Evolutionary conservation across 106 monocot species (phyloP).

Genomic region (Acanthochlamys bracteata): DNA sequence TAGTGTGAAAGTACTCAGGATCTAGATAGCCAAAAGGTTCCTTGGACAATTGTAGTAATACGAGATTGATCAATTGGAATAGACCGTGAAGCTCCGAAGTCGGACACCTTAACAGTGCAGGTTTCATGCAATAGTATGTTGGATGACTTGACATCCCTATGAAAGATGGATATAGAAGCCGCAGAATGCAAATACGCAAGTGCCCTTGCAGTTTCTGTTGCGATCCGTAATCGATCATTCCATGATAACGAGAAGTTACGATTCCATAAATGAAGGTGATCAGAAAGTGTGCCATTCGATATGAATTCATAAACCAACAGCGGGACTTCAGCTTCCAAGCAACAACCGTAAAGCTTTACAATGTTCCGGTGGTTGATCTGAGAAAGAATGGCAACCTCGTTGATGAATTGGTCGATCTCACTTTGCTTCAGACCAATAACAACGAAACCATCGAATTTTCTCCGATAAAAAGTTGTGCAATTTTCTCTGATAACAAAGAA

Average conservation of each 20-base stretch:
- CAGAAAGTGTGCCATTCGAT: neutral
- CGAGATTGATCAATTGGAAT: too few species aligned
- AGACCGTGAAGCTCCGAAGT: constrained; percentile 6
- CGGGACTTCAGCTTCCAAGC: constrained; percentile 1
- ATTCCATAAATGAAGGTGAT: neutral
- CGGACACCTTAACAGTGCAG: constrained; percentile 1
- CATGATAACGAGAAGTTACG: neutral
- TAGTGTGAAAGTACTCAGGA: neutral
- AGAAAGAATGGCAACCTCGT: constrained; percentile 8
- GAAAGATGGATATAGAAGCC: neutral
- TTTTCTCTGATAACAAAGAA: too few species aligned
- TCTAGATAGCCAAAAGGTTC: neutral
- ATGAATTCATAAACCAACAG: constrained; percentile 5
- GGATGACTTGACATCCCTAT: constrained; percentile 7
- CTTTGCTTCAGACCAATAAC: too few species aligned
- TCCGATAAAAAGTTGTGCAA: too few species aligned
- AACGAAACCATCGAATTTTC: too few species aligned
- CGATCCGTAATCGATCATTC: constrained; percentile 1
- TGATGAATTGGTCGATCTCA: constrained; percentile 7
- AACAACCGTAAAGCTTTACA: constrained; percentile 9
- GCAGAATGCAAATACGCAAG: neutral
- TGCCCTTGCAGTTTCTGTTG: constrained; percentile 1
- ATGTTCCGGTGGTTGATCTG: constrained; percentile 5
- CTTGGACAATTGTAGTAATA: neutral
- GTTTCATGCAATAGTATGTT: constrained; percentile 4